Percentiles rank a stretch among this genome's conserved stretches.
Conservation (phyloP, 2,329 filamentous ascomycete species). For the Colletotrichum brevisporum region DNA sequence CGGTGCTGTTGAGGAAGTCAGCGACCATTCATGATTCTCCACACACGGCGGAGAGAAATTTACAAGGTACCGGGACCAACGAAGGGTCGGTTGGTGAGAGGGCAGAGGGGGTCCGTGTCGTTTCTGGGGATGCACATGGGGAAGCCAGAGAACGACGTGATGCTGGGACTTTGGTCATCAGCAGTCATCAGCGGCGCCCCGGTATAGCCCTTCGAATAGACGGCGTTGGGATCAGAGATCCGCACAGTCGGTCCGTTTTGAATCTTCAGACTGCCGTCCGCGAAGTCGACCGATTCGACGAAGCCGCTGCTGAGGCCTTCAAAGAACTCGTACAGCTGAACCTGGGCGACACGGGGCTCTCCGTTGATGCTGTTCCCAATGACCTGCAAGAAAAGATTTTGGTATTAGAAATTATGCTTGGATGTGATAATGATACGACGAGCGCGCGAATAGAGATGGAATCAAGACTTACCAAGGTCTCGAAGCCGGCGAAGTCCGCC, state of each 20-base stretch:
- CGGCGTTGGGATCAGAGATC: slow-evolving; percentile 61
- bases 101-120: slow-evolving; percentile 52
- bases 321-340: slow-evolving; percentile 52
- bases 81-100: slow-evolving; percentile 51
- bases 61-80: slow-evolving; percentile 51
- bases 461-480: slow-evolving; percentile 49
- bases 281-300: slow-evolving; percentile 52
- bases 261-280: slow-evolving; percentile 52
- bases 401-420: not conserved
- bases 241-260: slow-evolving; percentile 50
- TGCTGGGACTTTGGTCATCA: slow-evolving; percentile 63
- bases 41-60: slow-evolving; percentile 13
- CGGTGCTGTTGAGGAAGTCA: slow-evolving; percentile 44
- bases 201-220: slow-evolving; percentile 56
- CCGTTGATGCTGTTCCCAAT: slow-evolving; percentile 54
- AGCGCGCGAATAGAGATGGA: not conserved
- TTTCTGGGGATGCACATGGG: slow-evolving; percentile 66
- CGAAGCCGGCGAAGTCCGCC: slow-evolving; percentile 51
- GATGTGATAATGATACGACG: not conserved
- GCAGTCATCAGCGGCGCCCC: slow-evolving; percentile 59
- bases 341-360: slow-evolving; percentile 50
- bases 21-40: not conserved
- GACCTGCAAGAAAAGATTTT: slow-evolving; percentile 44
- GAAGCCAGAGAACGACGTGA: slow-evolving; percentile 64
- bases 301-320: slow-evolving; percentile 53